Evolutionary conservation across 2,329 filamentous ascomycete species (phyloP).

Genomic region (Biscogniauxia mediterranea): DNA sequence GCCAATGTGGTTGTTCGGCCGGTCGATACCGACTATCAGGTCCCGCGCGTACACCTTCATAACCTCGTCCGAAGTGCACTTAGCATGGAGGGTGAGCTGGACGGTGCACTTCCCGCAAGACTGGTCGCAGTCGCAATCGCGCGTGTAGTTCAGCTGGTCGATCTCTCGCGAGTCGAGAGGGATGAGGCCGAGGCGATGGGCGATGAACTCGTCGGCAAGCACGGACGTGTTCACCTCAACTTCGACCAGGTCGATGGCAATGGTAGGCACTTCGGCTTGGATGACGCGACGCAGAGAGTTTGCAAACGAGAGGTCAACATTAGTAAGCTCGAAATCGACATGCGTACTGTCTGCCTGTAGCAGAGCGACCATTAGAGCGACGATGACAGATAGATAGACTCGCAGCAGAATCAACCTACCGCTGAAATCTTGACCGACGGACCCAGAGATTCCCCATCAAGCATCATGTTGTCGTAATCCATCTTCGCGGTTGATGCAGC

Average conservation of each 20-base stretch:
- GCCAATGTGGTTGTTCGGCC: slow-evolving; percentile 73
- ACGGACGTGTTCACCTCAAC: slow-evolving; percentile 94
- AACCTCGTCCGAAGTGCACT: slow-evolving; percentile 80
- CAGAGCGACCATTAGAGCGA: slow-evolving; percentile 22
- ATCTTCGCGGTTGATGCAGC: slow-evolving; percentile 33
- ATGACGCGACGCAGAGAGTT: slow-evolving; percentile 90
- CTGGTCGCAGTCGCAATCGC: slow-evolving; percentile 95
- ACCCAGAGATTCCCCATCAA: slow-evolving; percentile 57
- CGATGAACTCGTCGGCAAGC: slow-evolving; percentile 92
- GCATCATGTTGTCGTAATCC: slow-evolving; percentile 61
- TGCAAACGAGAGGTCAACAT: slow-evolving; percentile 86
- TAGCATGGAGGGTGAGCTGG: slow-evolving; percentile 77
- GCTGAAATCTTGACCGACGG: slow-evolving; percentile 60
- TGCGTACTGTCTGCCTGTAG: slow-evolving; percentile 71
- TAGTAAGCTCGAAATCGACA: slow-evolving; percentile 88
- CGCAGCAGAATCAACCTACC: slow-evolving; percentile 36
- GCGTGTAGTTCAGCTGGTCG: slow-evolving; percentile 78
- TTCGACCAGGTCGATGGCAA: slow-evolving; percentile 93
- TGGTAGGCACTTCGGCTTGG: slow-evolving; percentile 88
- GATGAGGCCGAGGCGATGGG: slow-evolving; percentile 86
- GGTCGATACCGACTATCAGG: slow-evolving; percentile 67
- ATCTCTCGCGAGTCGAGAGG: slow-evolving; percentile 83
- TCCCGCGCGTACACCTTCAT: slow-evolving; percentile 95
- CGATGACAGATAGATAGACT: background rate
- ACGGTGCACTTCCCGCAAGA: slow-evolving; percentile 93